These are phyloP conservation scores for Penicillium corylophilum DNA, from an alignment of 2,329 filamentous ascomycete species.

Conservation along the genomic window DNA sequence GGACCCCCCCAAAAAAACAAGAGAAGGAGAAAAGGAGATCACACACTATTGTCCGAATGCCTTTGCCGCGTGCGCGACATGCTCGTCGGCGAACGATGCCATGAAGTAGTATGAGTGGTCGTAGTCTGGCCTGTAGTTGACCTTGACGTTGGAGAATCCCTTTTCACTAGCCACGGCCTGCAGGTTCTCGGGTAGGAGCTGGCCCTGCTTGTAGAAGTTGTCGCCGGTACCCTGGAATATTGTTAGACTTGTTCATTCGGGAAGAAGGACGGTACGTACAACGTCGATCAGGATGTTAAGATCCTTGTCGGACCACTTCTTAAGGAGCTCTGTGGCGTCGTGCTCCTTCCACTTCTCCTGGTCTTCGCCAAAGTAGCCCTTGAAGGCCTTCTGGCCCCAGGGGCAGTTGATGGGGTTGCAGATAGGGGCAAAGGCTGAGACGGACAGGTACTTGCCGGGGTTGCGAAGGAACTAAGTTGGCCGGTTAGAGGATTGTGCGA, in stretches of 20 bases:
- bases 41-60: slow-evolving; percentile 60
- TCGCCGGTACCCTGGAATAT: slow-evolving; percentile 74
- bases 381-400: slow-evolving; percentile 95
- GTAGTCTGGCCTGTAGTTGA: slow-evolving; percentile 87
- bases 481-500: neutral
- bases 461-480: slow-evolving; percentile 74
- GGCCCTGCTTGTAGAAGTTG: slow-evolving; percentile 93
- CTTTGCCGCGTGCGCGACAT: slow-evolving; percentile 89
- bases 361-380: slow-evolving; percentile 80
- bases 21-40: slow-evolving; percentile 8
- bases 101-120: slow-evolving; percentile 99
- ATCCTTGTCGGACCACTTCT: slow-evolving; percentile 64
- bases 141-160: slow-evolving; percentile 68
- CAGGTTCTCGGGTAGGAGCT: slow-evolving; percentile 92
- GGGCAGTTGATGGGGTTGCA: slow-evolving; percentile 79
- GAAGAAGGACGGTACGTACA: slow-evolving; percentile 50
- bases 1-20: neutral
- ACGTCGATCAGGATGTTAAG: slow-evolving; percentile 86
- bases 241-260: neutral
- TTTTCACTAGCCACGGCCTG: slow-evolving; percentile 73
- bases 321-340: slow-evolving; percentile 87
- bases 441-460: slow-evolving; percentile 83
- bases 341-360: slow-evolving; percentile 78
- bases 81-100: slow-evolving; percentile 83
- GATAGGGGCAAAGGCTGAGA: slow-evolving; percentile 89